Evolutionary conservation across 495 filamentous ascomycete genomes (phyloP), one percentile per base, ranked within the genome.

Genomic region (Lepidopterella palustris): DNA sequence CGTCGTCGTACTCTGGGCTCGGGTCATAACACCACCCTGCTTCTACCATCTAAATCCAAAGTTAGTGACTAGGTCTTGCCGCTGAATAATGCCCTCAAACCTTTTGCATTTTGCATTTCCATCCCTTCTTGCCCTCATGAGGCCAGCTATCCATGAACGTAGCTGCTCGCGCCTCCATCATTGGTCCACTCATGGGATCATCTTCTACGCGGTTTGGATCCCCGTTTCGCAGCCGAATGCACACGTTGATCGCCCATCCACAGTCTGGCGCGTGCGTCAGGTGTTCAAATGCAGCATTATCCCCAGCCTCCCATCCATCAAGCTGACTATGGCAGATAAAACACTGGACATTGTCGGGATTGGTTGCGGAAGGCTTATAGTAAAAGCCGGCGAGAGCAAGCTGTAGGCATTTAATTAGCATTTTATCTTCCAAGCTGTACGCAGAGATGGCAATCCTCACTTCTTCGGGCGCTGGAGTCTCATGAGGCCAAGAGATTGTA

Each of bases 11-110:
- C 31, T 92, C 90, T 31, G 79, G 76, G 0, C 79, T 88, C 0
- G 93, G 93, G 31, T 89, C 90, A 72, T 92, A 96, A 69, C 87
- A 89, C 90, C 92, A 98, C 15, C 93, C 93, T 5, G 88, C 88
- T 56, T 90, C 87, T 40, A 88, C 87, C 80, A 97, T 88, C 91
- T 97, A 63, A 62, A 60, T 45, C 24, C 40, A 11, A 52, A 57
- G 45, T 69, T 62, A 50, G 62, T 55, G 28, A 61, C 60, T 28
- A 66, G 27, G 45, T 15, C 29, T 1, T 28, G 20, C n/a, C 31
- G 35, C 20, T 3, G 28, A 9, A 40, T n/a, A 6, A 27, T 5
- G 26, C 8, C n/a, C 5, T 27, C n/a, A 25, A 25, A 91, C 90
- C 85, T 90, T 91, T 58, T 90, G 82, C 1, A 84, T 84, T 70